Conservation (phyloP, 2,329 filamentous ascomycete genomes). For the Cladosporium colombiae region DNA sequence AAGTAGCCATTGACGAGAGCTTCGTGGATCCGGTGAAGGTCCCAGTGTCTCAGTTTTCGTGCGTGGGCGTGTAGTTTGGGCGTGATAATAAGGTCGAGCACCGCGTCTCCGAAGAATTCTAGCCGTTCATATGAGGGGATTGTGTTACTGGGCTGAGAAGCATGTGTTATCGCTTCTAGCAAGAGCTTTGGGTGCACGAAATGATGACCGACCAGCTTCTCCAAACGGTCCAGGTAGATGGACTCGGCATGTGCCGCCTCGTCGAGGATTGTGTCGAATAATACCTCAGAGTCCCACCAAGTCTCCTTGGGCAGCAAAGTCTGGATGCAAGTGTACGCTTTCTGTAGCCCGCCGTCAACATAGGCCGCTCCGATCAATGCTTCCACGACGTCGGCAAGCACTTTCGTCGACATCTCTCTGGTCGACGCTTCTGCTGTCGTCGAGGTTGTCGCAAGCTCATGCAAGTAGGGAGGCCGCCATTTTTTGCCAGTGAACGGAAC, state of each 20-base stretch:
- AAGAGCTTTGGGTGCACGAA: slow-evolving; percentile 71
- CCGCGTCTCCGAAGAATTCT: slow-evolving; percentile 83
- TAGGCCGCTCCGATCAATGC: slow-evolving; percentile 77
- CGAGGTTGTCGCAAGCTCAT: slow-evolving; percentile 42
- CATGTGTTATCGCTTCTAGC: slow-evolving; percentile 78
- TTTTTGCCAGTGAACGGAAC: slow-evolving; percentile 66
- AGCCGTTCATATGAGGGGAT: slow-evolving; percentile 69
- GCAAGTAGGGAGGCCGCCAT: slow-evolving; percentile 69
- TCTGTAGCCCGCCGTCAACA: slow-evolving; percentile 65
- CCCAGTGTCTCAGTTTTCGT: slow-evolving; percentile 50
- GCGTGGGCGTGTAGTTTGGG: slow-evolving; percentile 58
- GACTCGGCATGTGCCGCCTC: slow-evolving; percentile 49
- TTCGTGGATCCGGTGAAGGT: slow-evolving; percentile 76
- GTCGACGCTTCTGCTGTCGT: slow-evolving; percentile 25
- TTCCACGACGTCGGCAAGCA: slow-evolving; percentile 84
- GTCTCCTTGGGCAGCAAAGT: slow-evolving; percentile 62
- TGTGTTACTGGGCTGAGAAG: slow-evolving; percentile 40
- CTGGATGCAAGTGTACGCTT: slow-evolving; percentile 64
- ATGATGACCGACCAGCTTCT: slow-evolving; percentile 68
- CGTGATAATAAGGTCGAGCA: slow-evolving; percentile 78
- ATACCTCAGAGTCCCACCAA: slow-evolving; percentile 25
- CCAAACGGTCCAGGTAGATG: slow-evolving; percentile 53
- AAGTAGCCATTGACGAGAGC: slow-evolving; percentile 79
- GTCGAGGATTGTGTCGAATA: slow-evolving; percentile 21
- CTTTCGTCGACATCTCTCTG: slow-evolving; percentile 68